phyloP scores from a whole-genome alignment of 495 filamentous ascomycete genomes.

The Aspergillus ostianus region DNA sequence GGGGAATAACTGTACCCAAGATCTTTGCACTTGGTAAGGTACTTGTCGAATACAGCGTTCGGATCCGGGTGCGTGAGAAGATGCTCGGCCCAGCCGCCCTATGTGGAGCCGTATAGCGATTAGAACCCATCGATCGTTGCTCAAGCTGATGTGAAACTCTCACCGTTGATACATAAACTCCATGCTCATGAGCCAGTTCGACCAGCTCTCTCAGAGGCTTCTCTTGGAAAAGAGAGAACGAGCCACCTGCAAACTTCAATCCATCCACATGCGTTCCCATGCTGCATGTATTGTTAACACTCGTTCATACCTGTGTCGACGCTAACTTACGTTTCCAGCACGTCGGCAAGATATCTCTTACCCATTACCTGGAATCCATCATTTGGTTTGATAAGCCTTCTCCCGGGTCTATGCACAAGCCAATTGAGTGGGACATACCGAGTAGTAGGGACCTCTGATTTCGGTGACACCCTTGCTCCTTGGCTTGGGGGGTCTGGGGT shows the following conservation, averaged over 20 bases:
- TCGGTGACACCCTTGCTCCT: constrained; percentile 51
- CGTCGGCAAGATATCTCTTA: constrained; percentile 49
- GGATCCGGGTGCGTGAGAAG: constrained; percentile 49
- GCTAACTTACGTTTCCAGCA: constrained; percentile 46
- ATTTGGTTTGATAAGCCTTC: background rate
- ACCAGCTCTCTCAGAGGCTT: constrained; percentile 47
- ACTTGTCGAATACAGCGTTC: constrained; percentile 47
- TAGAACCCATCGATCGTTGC: background rate
- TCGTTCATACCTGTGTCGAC: background rate
- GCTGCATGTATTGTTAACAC: constrained; percentile 19
- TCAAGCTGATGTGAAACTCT: background rate
- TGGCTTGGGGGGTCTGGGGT: constrained; percentile 50
- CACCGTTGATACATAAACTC: constrained; percentile 55
- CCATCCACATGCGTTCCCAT: constrained; percentile 57
- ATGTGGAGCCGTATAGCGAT: background rate
- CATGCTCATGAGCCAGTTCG: constrained; percentile 51
- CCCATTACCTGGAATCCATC: constrained; percentile 44
- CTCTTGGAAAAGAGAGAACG: constrained; percentile 50
- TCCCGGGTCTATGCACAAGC: background rate
- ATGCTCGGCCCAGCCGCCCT: constrained; percentile 58
- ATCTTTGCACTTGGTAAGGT: constrained; percentile 50
- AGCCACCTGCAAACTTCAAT: constrained; percentile 57
- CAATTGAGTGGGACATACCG: constrained; percentile 25
- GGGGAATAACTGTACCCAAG: constrained; percentile 34
- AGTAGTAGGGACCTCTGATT: constrained; percentile 58